Evolutionary conservation across 768 basidiomycete genomes (phyloP), one percentile per base, ranked within the genome.

Genomic region (Kwoniella sp.): DNA sequence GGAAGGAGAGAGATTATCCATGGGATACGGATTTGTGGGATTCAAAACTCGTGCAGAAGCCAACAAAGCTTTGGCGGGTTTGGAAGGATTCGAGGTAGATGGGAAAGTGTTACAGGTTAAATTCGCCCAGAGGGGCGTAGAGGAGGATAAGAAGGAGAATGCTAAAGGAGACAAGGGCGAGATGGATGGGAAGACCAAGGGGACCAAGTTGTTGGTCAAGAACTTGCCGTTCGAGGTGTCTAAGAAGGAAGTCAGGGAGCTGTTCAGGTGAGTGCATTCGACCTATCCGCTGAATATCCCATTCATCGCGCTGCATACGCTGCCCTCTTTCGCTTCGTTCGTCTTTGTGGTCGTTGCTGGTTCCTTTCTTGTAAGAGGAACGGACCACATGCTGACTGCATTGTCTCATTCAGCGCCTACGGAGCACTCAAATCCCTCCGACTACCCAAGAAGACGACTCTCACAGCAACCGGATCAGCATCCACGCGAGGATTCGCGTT

Each of bases 141-240:
- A 86, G 44, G 89, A 87, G 36, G 86, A 85, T 9, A 62, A 67
- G 21, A 68, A 61, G 53, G 58, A 68, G 33, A 44, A 80, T 65
- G 78, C 69, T 22, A 51, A 49, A 55, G 33, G 54, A 82, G 78
- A n/a, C 78, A 72, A 40, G 81, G 82, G 81, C 48, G 82, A 74
- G 30, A 82, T 78, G 60, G 80, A 74, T 25, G 81, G 70, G 17
- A 88, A 85, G 81, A 86, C 84, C 54, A 84, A 84, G 63, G 89
- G 90, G 66, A 90, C 92, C 68, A 98, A 97, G 86, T 88, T 98
- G 85, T 87, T 98, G 55, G 92, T 98, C 69, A 98, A 97, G 86
- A 99, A 99, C 73, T 85, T 97, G 58, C 93, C 96, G 44, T 99
- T 99, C 82, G 96, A 99, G 80, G 91, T 89, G 49, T 89, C 89